A percentile compares a stretch with the other conserved stretches of the same genome.
phyloP scores from a whole-genome alignment of 2,329 filamentous ascomycete genomes.

The Hypoxylon sp. region DNA sequence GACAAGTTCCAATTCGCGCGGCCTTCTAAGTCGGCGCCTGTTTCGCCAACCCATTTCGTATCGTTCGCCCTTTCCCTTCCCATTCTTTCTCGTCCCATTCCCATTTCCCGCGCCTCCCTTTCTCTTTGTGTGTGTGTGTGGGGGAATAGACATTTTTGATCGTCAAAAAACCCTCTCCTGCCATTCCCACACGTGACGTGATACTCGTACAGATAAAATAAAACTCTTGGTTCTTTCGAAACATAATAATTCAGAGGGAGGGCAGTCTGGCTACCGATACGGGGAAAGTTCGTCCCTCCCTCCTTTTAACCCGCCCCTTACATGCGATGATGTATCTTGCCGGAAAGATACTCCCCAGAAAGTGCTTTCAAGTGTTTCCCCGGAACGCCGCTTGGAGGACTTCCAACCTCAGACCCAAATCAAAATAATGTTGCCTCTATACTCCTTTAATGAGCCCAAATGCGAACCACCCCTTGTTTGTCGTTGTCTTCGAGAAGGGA shows the following conservation, averaged over 20 bases:
- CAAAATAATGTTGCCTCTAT: slow-evolving; percentile 36
- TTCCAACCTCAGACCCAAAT: slow-evolving; percentile 29
- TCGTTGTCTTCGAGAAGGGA: slow-evolving; percentile 8
- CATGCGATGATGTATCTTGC: slow-evolving; percentile 23
- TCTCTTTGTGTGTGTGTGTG: too few species aligned
- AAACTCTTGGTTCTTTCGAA: not conserved
- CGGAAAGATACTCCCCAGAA: slow-evolving; percentile 22
- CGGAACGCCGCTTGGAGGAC: slow-evolving; percentile 33
- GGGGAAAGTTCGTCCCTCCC: slow-evolving; percentile 13
- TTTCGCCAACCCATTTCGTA: slow-evolving; percentile 1
- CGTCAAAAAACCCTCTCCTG: slow-evolving; percentile 17
- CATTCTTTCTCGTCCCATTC: not conserved
- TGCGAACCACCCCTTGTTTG: slow-evolving; percentile 6
- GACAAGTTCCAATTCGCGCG: slow-evolving; percentile 5
- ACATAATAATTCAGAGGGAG: not conserved
- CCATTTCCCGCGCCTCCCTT: not conserved
- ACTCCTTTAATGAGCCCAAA: slow-evolving; percentile 32
- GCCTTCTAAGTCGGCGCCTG: slow-evolving; percentile 11
- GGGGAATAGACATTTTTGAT: slow-evolving; percentile 30
- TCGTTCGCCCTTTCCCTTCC: slow-evolving; percentile 12
- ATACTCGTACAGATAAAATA: slow-evolving; percentile 34
- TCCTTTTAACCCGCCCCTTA: slow-evolving; percentile 12
- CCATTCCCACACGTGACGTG: slow-evolving; percentile 24
- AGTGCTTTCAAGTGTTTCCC: slow-evolving; percentile 15
- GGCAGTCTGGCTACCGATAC: slow-evolving; percentile 26